phyloP scores from a whole-genome alignment of 805 yeast species.

The Candida ovalis region DNA sequence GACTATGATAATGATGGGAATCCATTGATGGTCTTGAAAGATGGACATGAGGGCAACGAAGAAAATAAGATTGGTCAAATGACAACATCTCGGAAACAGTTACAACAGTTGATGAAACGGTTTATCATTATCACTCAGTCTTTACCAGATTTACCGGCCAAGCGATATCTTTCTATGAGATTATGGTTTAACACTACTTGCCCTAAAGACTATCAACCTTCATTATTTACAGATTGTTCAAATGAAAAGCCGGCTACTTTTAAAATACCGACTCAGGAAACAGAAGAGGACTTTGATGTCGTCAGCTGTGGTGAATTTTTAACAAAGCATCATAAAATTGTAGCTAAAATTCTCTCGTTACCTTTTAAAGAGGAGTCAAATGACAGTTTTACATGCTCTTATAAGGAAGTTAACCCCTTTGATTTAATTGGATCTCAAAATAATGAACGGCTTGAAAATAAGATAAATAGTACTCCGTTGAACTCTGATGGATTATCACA shows the following conservation, averaged over 20 bases:
- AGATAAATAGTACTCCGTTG: not conserved
- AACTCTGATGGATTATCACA: slow-evolving; percentile 15
- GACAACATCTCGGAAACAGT: slow-evolving; percentile 38
- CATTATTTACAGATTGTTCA: slow-evolving; percentile 33
- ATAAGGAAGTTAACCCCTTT: slow-evolving; percentile 30
- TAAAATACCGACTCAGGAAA: slow-evolving; percentile 28
- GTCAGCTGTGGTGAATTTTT: slow-evolving; percentile 22
- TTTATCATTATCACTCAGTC: slow-evolving; percentile 52
- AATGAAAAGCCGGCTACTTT: slow-evolving; percentile 37
- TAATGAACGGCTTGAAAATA: not conserved
- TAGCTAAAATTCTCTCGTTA: slow-evolving; percentile 28
- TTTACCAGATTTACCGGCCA: slow-evolving; percentile 46
- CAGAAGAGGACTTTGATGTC: slow-evolving; percentile 13
- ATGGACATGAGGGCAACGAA: slow-evolving; percentile 14
- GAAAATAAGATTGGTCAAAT: slow-evolving; percentile 18
- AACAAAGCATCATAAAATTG: slow-evolving; percentile 21
- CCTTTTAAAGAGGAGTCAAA: slow-evolving; percentile 22
- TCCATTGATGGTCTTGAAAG: slow-evolving; percentile 21
- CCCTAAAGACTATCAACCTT: slow-evolving; percentile 48
- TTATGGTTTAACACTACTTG: slow-evolving; percentile 45
- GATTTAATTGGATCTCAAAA: slow-evolving; percentile 3
- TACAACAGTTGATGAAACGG: slow-evolving; percentile 47
- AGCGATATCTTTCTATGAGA: slow-evolving; percentile 45
- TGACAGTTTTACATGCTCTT: slow-evolving; percentile 30
- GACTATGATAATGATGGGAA: slow-evolving; percentile 33